phyloP scores from a whole-genome alignment of 2,329 filamentous ascomycete genomes.

The Diaporthe vaccinii region DNA sequence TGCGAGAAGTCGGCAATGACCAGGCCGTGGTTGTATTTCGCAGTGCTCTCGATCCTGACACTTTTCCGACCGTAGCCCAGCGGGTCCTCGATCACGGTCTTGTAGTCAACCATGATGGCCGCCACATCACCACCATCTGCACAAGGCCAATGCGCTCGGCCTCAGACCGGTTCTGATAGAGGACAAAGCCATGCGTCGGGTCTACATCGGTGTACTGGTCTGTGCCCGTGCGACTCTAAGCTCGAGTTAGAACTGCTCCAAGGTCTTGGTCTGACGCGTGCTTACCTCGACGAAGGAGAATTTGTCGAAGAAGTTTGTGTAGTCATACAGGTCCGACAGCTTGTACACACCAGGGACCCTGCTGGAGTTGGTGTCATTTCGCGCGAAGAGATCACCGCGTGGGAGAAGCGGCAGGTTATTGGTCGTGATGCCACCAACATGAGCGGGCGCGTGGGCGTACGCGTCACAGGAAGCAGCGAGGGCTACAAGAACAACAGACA shows the following conservation, averaged over 20 bases:
- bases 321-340: slow-evolving; percentile 56
- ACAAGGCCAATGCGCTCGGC: slow-evolving; percentile 54
- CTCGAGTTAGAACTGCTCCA: slow-evolving; percentile 16
- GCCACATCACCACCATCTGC: slow-evolving; percentile 51
- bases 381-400: background rate
- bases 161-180: slow-evolving; percentile 58
- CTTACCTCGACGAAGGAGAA: slow-evolving; percentile 58
- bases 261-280: slow-evolving; percentile 3
- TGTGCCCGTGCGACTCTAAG: slow-evolving; percentile 37
- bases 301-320: slow-evolving; percentile 62
- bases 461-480: background rate
- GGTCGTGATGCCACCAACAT: background rate
- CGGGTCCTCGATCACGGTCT: slow-evolving; percentile 41
- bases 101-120: slow-evolving; percentile 56
- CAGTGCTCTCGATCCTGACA: slow-evolving; percentile 75
- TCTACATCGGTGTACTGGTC: slow-evolving; percentile 55
- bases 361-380: background rate
- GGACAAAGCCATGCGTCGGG: slow-evolving; percentile 75
- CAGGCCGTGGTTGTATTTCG: slow-evolving; percentile 74
- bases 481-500: background rate
- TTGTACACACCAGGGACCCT: slow-evolving; percentile 45
- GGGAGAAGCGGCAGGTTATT: background rate
- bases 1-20: slow-evolving; percentile 79
- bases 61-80: slow-evolving; percentile 58
- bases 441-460: background rate